These are phyloP conservation scores for Paecilomyces dactylethromorphus DNA, from an alignment of 2,329 filamentous ascomycete species.

Conservation along the genomic window DNA sequence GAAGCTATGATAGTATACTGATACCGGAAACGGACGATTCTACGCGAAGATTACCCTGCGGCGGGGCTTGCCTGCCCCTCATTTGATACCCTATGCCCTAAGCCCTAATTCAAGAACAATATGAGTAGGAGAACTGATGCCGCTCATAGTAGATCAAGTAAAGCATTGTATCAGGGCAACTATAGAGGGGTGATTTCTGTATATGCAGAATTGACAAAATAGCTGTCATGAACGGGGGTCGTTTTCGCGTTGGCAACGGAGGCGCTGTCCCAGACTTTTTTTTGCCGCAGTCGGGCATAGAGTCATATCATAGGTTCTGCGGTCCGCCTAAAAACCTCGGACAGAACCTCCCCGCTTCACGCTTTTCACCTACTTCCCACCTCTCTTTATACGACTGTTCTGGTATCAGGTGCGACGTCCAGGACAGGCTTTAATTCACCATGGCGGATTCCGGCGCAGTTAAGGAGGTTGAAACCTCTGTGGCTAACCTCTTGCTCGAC, in stretches of 20 bases:
- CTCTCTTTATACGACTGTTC: not conserved
- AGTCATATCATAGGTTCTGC: not conserved
- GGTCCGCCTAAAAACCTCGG: not conserved
- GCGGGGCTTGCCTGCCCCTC: slow-evolving; percentile 18
- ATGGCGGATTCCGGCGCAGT: slow-evolving; percentile 35
- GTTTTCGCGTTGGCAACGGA: not conserved
- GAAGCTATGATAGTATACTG: not conserved
- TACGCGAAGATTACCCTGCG: slow-evolving; percentile 1
- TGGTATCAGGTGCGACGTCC: not conserved
- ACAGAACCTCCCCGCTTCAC: not conserved
- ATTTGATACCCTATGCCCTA: slow-evolving; percentile 29
- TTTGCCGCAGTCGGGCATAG: not conserved
- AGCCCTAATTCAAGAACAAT: slow-evolving; percentile 9
- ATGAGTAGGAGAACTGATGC: not conserved
- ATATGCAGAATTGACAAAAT: not conserved
- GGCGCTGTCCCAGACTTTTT: not conserved
- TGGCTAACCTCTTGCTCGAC: slow-evolving; percentile 76
- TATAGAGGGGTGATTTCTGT: not conserved
- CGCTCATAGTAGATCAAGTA: not conserved
- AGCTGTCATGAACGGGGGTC: not conserved
- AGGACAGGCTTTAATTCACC: slow-evolving; percentile 9
- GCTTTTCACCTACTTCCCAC: not conserved
- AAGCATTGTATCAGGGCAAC: no score
- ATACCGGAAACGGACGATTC: slow-evolving; percentile 7
- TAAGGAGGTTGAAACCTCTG: slow-evolving; percentile 40